Evolutionary conservation across 495 filamentous ascomycete genomes (phyloP).

Genomic region (Tetracladium setigerum): DNA sequence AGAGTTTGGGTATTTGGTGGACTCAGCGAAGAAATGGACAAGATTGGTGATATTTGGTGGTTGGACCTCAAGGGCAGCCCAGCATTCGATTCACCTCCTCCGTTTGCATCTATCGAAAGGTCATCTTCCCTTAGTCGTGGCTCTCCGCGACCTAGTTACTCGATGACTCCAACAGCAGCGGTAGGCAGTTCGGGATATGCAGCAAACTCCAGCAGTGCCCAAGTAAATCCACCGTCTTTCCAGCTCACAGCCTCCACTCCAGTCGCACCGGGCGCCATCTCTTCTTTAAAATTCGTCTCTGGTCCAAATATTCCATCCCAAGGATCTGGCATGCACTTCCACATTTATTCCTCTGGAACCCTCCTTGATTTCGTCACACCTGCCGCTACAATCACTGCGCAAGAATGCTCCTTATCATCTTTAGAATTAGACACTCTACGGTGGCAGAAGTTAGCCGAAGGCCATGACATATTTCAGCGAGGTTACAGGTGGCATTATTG

Average conservation of each 20-base stretch:
- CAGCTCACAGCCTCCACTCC: slow-evolving; percentile 64
- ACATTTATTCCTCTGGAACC: slow-evolving; percentile 87
- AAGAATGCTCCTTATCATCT: slow-evolving; percentile 84
- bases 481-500: slow-evolving; percentile 97
- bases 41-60: slow-evolving; percentile 93
- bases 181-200: slow-evolving; percentile 68
- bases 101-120: slow-evolving; percentile 58
- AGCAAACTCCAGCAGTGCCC: slow-evolving; percentile 82
- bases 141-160: slow-evolving; percentile 26
- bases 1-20: slow-evolving; percentile 97
- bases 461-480: slow-evolving; percentile 79
- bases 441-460: slow-evolving; percentile 91
- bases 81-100: slow-evolving; percentile 66
- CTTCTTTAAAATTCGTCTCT: slow-evolving; percentile 79
- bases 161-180: slow-evolving; percentile 27
- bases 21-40: slow-evolving; percentile 89
- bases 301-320: slow-evolving; percentile 83
- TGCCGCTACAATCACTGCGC: slow-evolving; percentile 69
- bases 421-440: slow-evolving; percentile 77
- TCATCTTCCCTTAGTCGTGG: slow-evolving; percentile 25
- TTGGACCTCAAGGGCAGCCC: slow-evolving; percentile 86
- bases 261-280: slow-evolving; percentile 72
- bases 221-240: slow-evolving; percentile 64
- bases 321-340: slow-evolving; percentile 84
- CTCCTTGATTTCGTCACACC: slow-evolving; percentile 91